phyloP scores from a whole-genome alignment of 441 rosid genomes.

The Bocquillonia castaneifolia region DNA sequence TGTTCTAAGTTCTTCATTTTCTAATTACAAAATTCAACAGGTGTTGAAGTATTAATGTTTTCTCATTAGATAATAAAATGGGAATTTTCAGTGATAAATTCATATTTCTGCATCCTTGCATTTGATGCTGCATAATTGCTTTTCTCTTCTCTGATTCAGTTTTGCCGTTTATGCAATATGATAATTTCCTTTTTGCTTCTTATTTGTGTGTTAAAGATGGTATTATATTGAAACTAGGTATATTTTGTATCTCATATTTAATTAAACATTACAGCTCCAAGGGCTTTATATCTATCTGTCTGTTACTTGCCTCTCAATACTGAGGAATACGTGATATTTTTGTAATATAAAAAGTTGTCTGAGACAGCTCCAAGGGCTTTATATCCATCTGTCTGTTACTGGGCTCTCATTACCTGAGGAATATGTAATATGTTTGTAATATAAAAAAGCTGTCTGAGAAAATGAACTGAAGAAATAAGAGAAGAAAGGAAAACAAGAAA shows the following conservation, averaged over 20 bases:
- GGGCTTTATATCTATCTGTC: background rate
- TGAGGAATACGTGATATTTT: background rate
- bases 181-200: background rate
- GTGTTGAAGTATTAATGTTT: background rate
- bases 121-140: background rate
- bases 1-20: conserved; percentile 26
- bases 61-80: background rate
- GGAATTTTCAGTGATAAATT: background rate
- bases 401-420: background rate
- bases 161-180: background rate
- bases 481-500: no score
- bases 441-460: no score
- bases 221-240: conserved; percentile 3
- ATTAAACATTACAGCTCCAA: background rate
- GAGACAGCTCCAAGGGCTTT: background rate
- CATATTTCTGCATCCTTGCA: background rate
- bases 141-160: background rate
- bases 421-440: background rate
- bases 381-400: background rate
- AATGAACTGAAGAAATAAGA: no score
- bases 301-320: no score
- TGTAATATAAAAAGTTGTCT: no score
- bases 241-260: background rate
- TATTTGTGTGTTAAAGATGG: conserved; percentile 3
- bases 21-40: background rate